phyloP scores from a whole-genome alignment of 495 filamentous ascomycete genomes.

The Daldinia bambusicola region DNA sequence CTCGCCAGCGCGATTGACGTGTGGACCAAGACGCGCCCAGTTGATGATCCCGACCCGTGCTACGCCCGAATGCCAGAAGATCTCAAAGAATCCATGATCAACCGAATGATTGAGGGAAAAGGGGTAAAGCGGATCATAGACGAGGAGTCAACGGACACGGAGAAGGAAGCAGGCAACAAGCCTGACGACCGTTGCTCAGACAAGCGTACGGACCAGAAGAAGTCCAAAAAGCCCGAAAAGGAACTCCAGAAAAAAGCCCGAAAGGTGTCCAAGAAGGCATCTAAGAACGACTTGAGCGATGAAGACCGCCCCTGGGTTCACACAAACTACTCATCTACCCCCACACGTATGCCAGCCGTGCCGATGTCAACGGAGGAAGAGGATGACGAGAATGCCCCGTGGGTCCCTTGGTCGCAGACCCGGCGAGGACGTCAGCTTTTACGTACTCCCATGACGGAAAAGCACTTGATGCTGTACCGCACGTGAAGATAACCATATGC shows the following conservation, averaged over 20 bases:
- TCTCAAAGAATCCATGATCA: background rate
- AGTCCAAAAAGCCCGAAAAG: background rate
- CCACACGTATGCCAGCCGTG: too few relatives aligned
- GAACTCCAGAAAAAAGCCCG: too few relatives aligned
- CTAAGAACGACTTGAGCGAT: background rate
- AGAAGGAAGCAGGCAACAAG: background rate
- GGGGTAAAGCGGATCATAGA: background rate
- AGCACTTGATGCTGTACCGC: background rate
- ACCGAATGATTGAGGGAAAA: background rate
- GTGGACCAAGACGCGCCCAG: conserved; percentile 2
- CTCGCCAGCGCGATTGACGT: conserved; percentile 17
- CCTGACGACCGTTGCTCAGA: background rate
- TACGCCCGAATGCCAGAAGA: background rate
- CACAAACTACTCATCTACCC: background rate
- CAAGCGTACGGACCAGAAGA: background rate
- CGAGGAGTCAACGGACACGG: background rate
- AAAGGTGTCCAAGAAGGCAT: background rate
- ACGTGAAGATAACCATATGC: background rate
- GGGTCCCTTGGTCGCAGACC: background rate
- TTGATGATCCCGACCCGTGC: background rate
- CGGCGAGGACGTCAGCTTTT: background rate
- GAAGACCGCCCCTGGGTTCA: conserved; percentile 4
- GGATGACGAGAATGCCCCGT: conserved; percentile 3
- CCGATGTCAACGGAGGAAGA: background rate
- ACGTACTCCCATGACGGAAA: background rate